Percentiles rank a stretch among this genome's conserved stretches.
Conservation (phyloP, 352 stramenopile species). For the Pythium phragmiticola region DNA sequence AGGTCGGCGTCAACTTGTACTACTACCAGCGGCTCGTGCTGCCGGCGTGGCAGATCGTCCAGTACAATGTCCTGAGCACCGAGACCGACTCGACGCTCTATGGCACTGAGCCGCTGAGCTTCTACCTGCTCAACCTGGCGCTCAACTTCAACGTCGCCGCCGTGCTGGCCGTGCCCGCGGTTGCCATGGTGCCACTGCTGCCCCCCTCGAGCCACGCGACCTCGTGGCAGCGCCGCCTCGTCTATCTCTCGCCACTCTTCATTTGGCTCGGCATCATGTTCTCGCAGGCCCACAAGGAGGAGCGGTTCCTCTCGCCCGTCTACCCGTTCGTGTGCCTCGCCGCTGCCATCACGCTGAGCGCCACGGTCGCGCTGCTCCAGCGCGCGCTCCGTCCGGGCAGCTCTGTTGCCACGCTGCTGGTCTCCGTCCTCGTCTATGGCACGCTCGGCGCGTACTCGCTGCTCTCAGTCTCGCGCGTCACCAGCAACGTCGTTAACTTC, state of each 20-base stretch:
- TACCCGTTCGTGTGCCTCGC: slow-evolving; percentile 91
- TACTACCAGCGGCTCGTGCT: slow-evolving; percentile 72
- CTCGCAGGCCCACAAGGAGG: slow-evolving; percentile 97
- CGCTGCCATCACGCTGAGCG: slow-evolving; percentile 73
- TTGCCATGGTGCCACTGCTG: slow-evolving; percentile 36
- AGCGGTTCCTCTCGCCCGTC: slow-evolving; percentile 96
- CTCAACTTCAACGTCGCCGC: slow-evolving; percentile 95
- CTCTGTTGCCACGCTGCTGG: slow-evolving; percentile 24
- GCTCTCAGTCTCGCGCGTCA: slow-evolving; percentile 57
- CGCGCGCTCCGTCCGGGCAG: slow-evolving; percentile 29
- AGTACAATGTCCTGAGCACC: slow-evolving; percentile 93
- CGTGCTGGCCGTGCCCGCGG: slow-evolving; percentile 58
- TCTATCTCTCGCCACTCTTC: slow-evolving; percentile 70
- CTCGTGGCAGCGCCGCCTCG: slow-evolving; percentile 19
- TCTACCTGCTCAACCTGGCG: slow-evolving; percentile 95
- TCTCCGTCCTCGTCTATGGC: slow-evolving; percentile 41
- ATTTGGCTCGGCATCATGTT: slow-evolving; percentile 94
- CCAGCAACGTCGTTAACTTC: slow-evolving; percentile 74
- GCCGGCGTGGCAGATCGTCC: slow-evolving; percentile 92
- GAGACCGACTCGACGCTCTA: slow-evolving; percentile 97
- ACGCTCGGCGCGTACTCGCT: slow-evolving; percentile 47
- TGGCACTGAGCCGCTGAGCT: slow-evolving; percentile 93
- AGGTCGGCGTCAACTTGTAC: slow-evolving; percentile 84
- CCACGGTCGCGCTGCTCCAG: slow-evolving; percentile 37
- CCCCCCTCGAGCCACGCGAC: slow-evolving; percentile 19